A percentile compares a stretch with the other conserved stretches of the same genome.
Evolutionary conservation across 164 flowering plant species (phyloP).

Genomic region (Saururus chinensis): DNA sequence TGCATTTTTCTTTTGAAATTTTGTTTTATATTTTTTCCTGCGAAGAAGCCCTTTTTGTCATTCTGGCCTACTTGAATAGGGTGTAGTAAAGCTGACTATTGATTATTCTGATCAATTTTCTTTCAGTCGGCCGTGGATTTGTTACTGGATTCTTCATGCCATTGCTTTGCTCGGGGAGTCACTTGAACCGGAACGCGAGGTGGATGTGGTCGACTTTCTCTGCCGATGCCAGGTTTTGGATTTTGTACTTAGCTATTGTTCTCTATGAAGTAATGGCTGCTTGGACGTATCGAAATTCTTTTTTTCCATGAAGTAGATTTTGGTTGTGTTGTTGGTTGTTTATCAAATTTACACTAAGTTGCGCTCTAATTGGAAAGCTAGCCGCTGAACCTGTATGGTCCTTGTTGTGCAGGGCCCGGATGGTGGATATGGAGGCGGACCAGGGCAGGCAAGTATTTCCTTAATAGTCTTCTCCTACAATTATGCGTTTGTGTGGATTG

Average conservation of each 20-base stretch:
- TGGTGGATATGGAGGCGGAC: constrained; percentile 99
- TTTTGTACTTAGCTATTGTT: not conserved
- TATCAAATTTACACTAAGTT: not conserved
- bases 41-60: not conserved
- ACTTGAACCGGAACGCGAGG: constrained; percentile 51
- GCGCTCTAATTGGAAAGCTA: not conserved
- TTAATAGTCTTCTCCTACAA: no score
- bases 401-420: constrained; percentile 41
- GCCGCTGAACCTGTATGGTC: not conserved
- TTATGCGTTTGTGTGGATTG: no score
- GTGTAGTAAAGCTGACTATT: not conserved
- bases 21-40: not conserved
- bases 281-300: no score
- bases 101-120: constrained; percentile 2
- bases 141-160: constrained; percentile 93
- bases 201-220: constrained; percentile 59
- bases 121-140: constrained; percentile 90
- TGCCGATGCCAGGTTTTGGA: constrained; percentile 68
- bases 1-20: not conserved
- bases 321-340: not conserved
- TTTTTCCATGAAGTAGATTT: no score
- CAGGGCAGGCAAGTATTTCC: constrained; percentile 93
- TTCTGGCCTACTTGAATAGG: not conserved
- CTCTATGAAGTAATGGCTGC: no score
- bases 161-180: constrained; percentile 66